phyloP scores from a whole-genome alignment of 2,329 filamentous ascomycete genomes.

The Dothistroma septosporum region DNA sequence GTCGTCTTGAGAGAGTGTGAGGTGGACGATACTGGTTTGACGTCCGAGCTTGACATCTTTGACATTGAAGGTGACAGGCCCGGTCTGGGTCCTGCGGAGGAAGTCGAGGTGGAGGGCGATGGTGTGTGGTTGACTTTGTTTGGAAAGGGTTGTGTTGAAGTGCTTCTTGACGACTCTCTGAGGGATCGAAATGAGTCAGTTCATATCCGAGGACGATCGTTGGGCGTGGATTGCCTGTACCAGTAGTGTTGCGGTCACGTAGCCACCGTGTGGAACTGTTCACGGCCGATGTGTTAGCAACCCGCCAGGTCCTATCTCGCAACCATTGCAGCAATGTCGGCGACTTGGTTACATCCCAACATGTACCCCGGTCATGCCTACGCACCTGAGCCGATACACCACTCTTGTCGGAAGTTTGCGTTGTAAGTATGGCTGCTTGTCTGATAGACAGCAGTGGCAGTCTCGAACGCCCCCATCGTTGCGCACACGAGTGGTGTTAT shows the following conservation, averaged over 20 bases:
- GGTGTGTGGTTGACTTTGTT: slow-evolving; percentile 58
- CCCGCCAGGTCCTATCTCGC: neutral
- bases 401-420: slow-evolving; percentile 53
- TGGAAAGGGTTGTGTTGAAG: slow-evolving; percentile 54
- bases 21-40: slow-evolving; percentile 60
- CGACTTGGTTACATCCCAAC: neutral
- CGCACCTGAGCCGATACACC: slow-evolving; percentile 62
- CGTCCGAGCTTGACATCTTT: slow-evolving; percentile 62
- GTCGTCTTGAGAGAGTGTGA: slow-evolving; percentile 53
- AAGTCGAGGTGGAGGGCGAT: slow-evolving; percentile 63
- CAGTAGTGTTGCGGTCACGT: slow-evolving; percentile 58
- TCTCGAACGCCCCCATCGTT: slow-evolving; percentile 24
- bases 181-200: slow-evolving; percentile 1
- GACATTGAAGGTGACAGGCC: slow-evolving; percentile 55
- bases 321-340: neutral
- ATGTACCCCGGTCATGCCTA: neutral
- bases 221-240: slow-evolving; percentile 7
- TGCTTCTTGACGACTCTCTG: slow-evolving; percentile 57
- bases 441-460: slow-evolving; percentile 47
- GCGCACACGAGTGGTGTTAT: neutral
- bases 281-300: neutral
- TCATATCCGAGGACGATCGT: neutral
- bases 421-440: slow-evolving; percentile 56
- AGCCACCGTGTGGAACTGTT: slow-evolving; percentile 67
- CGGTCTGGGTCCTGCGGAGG: slow-evolving; percentile 58